Evolutionary conservation across 371 early-diverging fungal genomes (phyloP).

Genomic region (Apophysomyces sp.): DNA sequence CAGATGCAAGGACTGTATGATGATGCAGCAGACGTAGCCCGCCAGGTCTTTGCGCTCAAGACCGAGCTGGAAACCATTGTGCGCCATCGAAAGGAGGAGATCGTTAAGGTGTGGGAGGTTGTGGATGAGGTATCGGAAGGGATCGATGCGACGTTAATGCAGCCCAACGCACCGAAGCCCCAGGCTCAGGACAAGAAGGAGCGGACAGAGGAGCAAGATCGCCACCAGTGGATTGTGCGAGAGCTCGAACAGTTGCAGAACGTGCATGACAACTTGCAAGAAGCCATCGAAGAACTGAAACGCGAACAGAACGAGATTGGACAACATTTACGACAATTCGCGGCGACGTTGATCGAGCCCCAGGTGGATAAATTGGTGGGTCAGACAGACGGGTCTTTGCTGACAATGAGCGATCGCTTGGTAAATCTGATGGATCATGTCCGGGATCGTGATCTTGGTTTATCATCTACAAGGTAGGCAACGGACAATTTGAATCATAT

Average conservation of each 20-base stretch:
- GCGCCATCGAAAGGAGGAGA: constrained; percentile 57
- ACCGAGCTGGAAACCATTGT: constrained; percentile 57
- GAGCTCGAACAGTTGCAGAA: constrained; percentile 57
- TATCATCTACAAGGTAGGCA: constrained; percentile 3
- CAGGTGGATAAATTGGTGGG: constrained; percentile 44
- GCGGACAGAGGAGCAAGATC: constrained; percentile 42
- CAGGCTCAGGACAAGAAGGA: constrained; percentile 8
- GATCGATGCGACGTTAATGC: constrained; percentile 21
- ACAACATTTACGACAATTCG: constrained; percentile 25
- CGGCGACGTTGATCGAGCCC: constrained; percentile 31
- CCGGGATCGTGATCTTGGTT: constrained; percentile 31
- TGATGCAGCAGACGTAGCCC: constrained; percentile 58
- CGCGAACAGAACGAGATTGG: constrained; percentile 42
- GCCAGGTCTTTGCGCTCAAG: constrained; percentile 51
- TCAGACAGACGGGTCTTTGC: constrained; percentile 27
- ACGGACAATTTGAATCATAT: not conserved
- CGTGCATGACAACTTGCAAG: constrained; percentile 43
- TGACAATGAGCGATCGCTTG: constrained; percentile 35
- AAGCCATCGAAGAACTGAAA: constrained; percentile 36
- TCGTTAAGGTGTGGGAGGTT: constrained; percentile 64
- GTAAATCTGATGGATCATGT: constrained; percentile 40
- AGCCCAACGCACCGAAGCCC: not conserved
- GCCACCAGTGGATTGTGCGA: constrained; percentile 55
- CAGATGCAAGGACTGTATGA: constrained; percentile 54
- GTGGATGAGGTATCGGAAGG: constrained; percentile 55